Evolutionary conservation across 768 basidiomycete genomes (phyloP), one percentile per base, ranked within the genome.

Genomic region (Rhizopogon vulgaris): DNA sequence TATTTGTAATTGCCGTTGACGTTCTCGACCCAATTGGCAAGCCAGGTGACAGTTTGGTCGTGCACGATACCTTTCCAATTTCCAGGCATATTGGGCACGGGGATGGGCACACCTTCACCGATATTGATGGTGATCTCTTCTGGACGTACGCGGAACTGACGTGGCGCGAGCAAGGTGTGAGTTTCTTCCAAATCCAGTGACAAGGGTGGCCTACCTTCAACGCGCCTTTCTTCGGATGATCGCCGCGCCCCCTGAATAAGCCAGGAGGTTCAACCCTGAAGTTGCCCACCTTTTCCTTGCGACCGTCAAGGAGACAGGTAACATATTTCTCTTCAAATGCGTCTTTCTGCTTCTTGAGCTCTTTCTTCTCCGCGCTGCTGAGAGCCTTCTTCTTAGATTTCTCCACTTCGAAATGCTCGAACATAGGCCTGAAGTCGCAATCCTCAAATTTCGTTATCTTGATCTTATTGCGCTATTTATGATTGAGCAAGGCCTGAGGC

Each of bases 1-100:
- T 99, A 99, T 72, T 98, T 97, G 69, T 90, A 84, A 63, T 87
- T 90, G 54, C 84, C 82, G 63, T 98, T 98, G 70, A 98, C 84
- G 64, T 99, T 99, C 70, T 98, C 96, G 41, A 93, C 94, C 96
- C 96, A 99, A 51, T 89, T 94, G 4, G 96, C 96, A 43, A 99
- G 78, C 96, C 96, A 99, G 11, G 96, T 98, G 25, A 98, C 96
- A 3, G 93, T 97, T 58, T 94, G 86, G 64, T 98, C 94, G 63
- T 98, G 91, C 10, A 82, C 78, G 18, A 96, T 75, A 3, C 77
- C 75, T 66, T 90, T 93, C 96, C 96, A 99, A 39, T 82, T 79
- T 40, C 96, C 95, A 17, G 93, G 85, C 64, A 88, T 83, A 58
- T 96, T 97, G 4, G 96, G 92, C n/a, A 79, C 70, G 1, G 96